phyloP scores from a whole-genome alignment of 2,329 filamentous ascomycete genomes.

The Laburnicola sp. region DNA sequence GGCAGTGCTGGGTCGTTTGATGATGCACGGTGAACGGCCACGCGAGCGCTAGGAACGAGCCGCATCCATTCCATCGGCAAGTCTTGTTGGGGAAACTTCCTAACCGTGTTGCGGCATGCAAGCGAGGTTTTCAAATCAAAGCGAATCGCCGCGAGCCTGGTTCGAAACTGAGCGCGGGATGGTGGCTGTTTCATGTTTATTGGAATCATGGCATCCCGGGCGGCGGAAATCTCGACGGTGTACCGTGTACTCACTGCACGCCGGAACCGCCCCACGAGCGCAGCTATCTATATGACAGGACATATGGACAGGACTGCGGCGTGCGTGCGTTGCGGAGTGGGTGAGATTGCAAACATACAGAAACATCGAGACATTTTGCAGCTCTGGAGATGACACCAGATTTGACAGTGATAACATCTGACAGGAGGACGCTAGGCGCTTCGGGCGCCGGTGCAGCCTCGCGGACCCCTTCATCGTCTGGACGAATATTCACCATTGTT shows the following conservation, averaged over 20 bases:
- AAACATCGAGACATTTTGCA: no score
- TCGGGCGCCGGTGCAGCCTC: neutral
- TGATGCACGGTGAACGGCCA: neutral
- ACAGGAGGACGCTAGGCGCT: neutral
- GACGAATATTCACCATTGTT: neutral
- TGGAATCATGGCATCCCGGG: slow-evolving; percentile 18
- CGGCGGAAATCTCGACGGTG: slow-evolving; percentile 12
- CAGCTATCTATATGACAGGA: slow-evolving; percentile 20
- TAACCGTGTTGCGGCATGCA: slow-evolving; percentile 19
- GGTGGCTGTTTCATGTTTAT: slow-evolving; percentile 39
- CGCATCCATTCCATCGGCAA: slow-evolving; percentile 27
- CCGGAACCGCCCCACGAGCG: slow-evolving; percentile 15
- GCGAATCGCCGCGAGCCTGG: slow-evolving; percentile 37
- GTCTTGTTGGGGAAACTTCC: slow-evolving; percentile 21
- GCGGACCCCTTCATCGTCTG: neutral
- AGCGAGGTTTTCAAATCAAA: slow-evolving; percentile 25
- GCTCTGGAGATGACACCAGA: no score
- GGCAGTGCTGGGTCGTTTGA: neutral
- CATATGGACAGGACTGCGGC: slow-evolving; percentile 2
- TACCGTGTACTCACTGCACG: neutral
- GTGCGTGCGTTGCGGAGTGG: neutral
- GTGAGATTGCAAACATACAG: no score
- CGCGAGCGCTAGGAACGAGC: slow-evolving; percentile 4
- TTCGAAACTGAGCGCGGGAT: slow-evolving; percentile 38
- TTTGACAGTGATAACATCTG: neutral